Evolutionary conservation across 2,329 filamentous ascomycete species (phyloP).

Genomic region (Nigrospora sphaerica): DNA sequence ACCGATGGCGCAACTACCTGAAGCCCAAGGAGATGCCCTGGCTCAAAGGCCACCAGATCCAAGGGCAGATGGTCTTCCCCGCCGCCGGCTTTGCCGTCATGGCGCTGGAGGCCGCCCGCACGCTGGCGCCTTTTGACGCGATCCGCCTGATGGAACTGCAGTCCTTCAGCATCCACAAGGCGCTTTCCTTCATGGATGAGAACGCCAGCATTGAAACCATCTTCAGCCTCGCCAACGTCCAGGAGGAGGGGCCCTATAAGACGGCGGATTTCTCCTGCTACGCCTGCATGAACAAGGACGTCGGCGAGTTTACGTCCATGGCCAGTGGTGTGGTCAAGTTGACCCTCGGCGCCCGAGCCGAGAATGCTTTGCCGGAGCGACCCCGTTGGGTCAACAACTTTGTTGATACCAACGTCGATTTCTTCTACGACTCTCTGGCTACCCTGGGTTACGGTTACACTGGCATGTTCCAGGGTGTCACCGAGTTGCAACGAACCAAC

Average conservation of each 20-base stretch:
- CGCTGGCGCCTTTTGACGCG: background rate
- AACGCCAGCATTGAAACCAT: constrained; percentile 14
- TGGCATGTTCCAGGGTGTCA: constrained; percentile 5
- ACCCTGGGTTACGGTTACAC: constrained; percentile 9
- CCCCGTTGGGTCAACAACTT: constrained; percentile 1
- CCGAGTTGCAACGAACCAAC: constrained; percentile 4
- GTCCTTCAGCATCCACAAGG: constrained; percentile 11
- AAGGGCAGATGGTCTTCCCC: constrained; percentile 13
- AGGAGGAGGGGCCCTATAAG: constrained; percentile 3
- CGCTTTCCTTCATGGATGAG: constrained; percentile 9
- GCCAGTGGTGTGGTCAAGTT: constrained; percentile 10
- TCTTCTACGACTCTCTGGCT: constrained; percentile 4
- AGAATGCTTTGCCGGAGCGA: background rate
- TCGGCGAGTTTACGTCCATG: constrained; percentile 9
- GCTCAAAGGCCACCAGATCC: constrained; percentile 11
- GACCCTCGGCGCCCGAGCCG: background rate
- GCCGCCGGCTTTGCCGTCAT: constrained; percentile 13
- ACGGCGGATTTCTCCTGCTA: constrained; percentile 10
- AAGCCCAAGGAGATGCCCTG: constrained; percentile 8
- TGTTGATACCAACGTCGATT: constrained; percentile 2
- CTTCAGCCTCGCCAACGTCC: constrained; percentile 9
- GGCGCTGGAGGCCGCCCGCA: constrained; percentile 12
- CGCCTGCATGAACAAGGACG: constrained; percentile 4
- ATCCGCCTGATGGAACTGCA: constrained; percentile 8
- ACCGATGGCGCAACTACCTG: constrained; percentile 11